Evolutionary conservation across 306 rosid genomes (phyloP).

Genomic region (Macrotyloma uniflorum): DNA sequence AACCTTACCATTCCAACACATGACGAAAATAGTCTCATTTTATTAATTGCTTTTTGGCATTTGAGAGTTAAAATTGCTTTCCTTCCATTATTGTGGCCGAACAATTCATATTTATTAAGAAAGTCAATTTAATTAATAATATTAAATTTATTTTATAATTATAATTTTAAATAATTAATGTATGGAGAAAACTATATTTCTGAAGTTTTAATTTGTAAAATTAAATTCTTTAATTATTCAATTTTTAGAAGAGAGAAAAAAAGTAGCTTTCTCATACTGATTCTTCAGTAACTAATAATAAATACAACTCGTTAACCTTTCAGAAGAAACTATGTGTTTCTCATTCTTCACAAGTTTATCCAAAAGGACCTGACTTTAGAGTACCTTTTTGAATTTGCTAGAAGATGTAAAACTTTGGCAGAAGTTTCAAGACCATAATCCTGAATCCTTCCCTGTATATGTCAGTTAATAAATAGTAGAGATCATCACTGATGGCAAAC

Average conservation of each 20-base stretch:
- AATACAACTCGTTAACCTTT: no score
- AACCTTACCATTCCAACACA: neutral
- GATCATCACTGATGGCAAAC: neutral
- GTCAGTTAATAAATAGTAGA: neutral
- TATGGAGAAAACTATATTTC: no score
- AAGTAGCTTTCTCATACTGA: no score
- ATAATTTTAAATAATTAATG: no score
- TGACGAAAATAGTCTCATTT: neutral
- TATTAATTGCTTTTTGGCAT: neutral
- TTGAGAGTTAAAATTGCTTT: neutral
- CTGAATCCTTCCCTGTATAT: slow-evolving; percentile 16
- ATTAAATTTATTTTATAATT: no score
- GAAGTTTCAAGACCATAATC: slow-evolving; percentile 59
- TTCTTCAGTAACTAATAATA: no score
- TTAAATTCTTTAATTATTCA: no score
- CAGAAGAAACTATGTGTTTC: slow-evolving; percentile 54
- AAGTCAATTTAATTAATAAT: no score
- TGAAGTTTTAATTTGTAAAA: no score
- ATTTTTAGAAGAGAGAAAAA: no score
- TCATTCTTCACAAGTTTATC: slow-evolving; percentile 58
- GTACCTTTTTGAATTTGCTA: slow-evolving; percentile 58
- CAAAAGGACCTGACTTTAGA: slow-evolving; percentile 63
- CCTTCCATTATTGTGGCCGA: neutral
- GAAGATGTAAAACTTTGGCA: slow-evolving; percentile 52
- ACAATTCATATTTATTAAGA: no score